Evolutionary conservation across 768 basidiomycete species (phyloP), one percentile per base, ranked within the genome.

Genomic region (Mrakia blollopis): DNA sequence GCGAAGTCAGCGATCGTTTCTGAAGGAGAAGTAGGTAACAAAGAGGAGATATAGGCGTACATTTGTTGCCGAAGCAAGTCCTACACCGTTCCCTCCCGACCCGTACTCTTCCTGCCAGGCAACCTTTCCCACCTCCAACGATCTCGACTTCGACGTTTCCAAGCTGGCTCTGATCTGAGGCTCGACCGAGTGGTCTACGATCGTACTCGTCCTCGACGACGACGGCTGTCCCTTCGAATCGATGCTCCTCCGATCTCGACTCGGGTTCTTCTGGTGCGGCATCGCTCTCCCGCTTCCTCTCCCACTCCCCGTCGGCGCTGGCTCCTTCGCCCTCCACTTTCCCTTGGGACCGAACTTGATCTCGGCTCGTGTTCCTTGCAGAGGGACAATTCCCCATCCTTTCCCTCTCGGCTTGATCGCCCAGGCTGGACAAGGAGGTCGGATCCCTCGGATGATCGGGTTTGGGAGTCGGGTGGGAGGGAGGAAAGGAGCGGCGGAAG

Each of bases 271-370:
- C 35, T 11, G 37, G 21, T 39, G 35, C 9, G 7, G 37, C 65
- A 68, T 68, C 37, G 21, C 65, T 11, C 65, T 68, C 25, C 65
- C 65, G 39, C 35, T 39, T 39, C 65, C 65, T 39, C 65, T 18
- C 5, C 65, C 65, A 23, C 65, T 68, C 35, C 65, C 65, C 9
- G 65, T 68, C 37, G 65, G 13, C 23, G 3, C 25, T 13, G 65
- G 65, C n/a, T 39, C 39, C 41, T 47, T 69, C 72, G 63, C 30
- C 14, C 76, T 65, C 76, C 76, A 77, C 65, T 77, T 77, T 18
- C 76, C 76, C 57, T 77, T 77, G 13, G 76, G 76, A 8, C 76
- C 76, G 23, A 77, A 77, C 72, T 65, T 73, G 63, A 77, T 77
- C 72, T 77, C 76, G 28, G 62, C 65, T 44, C 60, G 41, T 8